Evolutionary conservation across 768 basidiomycete species (phyloP).

Genomic region (Termitomyces titanicus): DNA sequence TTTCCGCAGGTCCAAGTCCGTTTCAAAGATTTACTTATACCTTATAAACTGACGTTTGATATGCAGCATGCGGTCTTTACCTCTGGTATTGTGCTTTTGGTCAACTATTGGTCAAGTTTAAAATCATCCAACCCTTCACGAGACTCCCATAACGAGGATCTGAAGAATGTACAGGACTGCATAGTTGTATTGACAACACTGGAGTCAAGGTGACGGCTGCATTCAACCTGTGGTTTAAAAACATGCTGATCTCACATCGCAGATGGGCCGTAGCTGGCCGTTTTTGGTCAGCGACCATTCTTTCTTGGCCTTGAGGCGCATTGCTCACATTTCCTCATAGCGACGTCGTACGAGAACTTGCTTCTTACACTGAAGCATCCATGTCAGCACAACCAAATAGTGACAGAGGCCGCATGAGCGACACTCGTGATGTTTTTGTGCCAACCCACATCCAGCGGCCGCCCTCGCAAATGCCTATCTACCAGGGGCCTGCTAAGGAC

Average conservation of each 20-base stretch:
- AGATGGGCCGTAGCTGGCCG: slow-evolving; percentile 43
- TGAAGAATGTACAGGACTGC: slow-evolving; percentile 57
- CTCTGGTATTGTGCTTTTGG: slow-evolving; percentile 50
- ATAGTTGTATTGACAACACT: slow-evolving; percentile 44
- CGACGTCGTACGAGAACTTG: slow-evolving; percentile 35
- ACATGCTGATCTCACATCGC: neutral
- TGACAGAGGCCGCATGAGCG: neutral
- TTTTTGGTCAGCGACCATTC: slow-evolving; percentile 27
- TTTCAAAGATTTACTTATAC: no score
- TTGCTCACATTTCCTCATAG: slow-evolving; percentile 15
- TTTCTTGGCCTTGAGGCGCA: neutral
- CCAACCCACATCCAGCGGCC: neutral
- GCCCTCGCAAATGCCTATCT: neutral
- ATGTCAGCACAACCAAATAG: neutral
- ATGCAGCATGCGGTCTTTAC: slow-evolving; percentile 33
- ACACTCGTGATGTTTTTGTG: neutral
- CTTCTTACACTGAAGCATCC: slow-evolving; percentile 25
- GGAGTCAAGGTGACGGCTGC: slow-evolving; percentile 31
- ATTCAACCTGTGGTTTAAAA: neutral
- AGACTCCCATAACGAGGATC: slow-evolving; percentile 41
- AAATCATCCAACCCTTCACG: slow-evolving; percentile 34
- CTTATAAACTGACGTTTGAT: slow-evolving; percentile 4
- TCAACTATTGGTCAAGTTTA: slow-evolving; percentile 65
- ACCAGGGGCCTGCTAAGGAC: neutral
- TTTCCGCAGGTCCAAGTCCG: slow-evolving; percentile 36